Evolutionary conservation across 1,284 basidiomycete species (phyloP).

Genomic region (Omphalotus olearius): DNA sequence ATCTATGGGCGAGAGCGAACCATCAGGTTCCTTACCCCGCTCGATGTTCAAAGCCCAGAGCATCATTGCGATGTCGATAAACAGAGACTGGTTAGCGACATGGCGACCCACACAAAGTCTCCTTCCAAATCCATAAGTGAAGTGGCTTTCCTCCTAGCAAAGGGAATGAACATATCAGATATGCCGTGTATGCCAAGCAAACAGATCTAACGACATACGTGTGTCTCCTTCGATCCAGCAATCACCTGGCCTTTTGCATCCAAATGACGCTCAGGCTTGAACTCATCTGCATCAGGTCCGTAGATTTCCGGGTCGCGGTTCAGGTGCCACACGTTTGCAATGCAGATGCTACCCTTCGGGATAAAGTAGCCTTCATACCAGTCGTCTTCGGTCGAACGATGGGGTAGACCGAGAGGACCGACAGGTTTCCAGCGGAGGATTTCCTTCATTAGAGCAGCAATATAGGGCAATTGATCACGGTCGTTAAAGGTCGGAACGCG

Average conservation of each 20-base stretch:
- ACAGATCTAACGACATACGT: slow-evolving; percentile 4
- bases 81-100: slow-evolving; percentile 18
- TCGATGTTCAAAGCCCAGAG: slow-evolving; percentile 17
- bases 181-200: too few relatives aligned
- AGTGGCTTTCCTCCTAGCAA: slow-evolving; percentile 7
- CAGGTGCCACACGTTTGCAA: slow-evolving; percentile 21
- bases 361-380: slow-evolving; percentile 24
- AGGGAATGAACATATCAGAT: slow-evolving; percentile 6
- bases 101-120: slow-evolving; percentile 15
- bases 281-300: slow-evolving; percentile 9
- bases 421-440: slow-evolving; percentile 25
- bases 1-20: slow-evolving; percentile 10
- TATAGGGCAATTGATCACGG: slow-evolving; percentile 23
- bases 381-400: slow-evolving; percentile 19
- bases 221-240: not conserved
- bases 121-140: slow-evolving; percentile 15
- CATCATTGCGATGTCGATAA: slow-evolving; percentile 16
- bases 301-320: slow-evolving; percentile 17
- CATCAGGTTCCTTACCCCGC: slow-evolving; percentile 13
- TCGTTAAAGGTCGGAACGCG: slow-evolving; percentile 29
- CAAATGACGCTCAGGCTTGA: slow-evolving; percentile 13
- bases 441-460: slow-evolving; percentile 28
- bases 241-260: slow-evolving; percentile 3
- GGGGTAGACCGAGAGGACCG: slow-evolving; percentile 20
- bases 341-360: slow-evolving; percentile 20